Evolutionary conservation across 768 basidiomycete genomes (phyloP), one percentile per base, ranked within the genome.

Genomic region (Leccinum boreale): DNA sequence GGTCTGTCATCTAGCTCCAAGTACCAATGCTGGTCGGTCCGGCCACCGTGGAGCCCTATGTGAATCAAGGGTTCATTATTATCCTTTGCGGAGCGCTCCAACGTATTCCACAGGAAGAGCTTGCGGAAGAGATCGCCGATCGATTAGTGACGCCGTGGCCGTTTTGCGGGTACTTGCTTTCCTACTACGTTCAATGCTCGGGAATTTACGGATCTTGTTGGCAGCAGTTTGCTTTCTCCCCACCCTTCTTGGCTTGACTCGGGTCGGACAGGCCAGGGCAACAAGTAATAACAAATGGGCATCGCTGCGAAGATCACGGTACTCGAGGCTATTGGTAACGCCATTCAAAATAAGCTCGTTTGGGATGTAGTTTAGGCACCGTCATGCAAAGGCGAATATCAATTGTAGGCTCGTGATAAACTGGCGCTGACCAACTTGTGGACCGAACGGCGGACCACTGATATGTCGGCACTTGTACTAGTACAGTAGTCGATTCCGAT

Each of bases 311-410:
- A 28, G 26, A 28, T 28, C 26, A 28, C 26, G 26, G 35, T 36
- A 36, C 15, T 36, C 35, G 12, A 17, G 15, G 36, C 7, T 8
- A 36, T 3, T 36, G 36, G 17, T 39, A 2, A 36, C 17, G 17
- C 17, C 36, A 39, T 17, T n/a, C 6, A 39, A 39, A 42, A 42
- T 42, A n/a, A 42, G 39, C 9, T 42, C 36, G 15, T 36, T 42
- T 42, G 39, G 39, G 39, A n/a, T 42, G 48, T 60, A 62, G 39
- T 29, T 42, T 59, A 58, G 45, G 49, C 58, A 57, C 50, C 35
- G 17, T 49, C 42, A 44, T 44, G 19, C 42, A 44, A 44, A 19
- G n/a, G 42, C 42, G n/a, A 44, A 17, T 26, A 24, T 31, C 9
- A 10, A 24, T 29, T 17, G 29, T 50, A 11, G 49, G 29, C 17